These are phyloP conservation scores for Leccinellum albellum DNA, from an alignment of 768 basidiomycete genomes.

Conservation along the genomic window DNA sequence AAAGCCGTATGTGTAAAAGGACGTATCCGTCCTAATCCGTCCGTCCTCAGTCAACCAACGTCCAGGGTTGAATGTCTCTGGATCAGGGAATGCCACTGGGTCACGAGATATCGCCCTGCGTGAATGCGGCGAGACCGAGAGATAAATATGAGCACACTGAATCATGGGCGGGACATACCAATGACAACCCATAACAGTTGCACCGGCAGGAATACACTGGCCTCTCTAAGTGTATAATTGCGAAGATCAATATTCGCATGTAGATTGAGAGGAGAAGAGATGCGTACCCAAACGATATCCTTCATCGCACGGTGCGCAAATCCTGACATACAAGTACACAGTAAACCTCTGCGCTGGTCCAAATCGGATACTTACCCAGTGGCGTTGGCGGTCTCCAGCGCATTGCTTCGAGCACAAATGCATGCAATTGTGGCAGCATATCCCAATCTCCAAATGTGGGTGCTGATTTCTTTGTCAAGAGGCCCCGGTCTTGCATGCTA, in stretches of 20 bases:
- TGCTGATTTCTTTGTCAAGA: conserved; percentile 13
- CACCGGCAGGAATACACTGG: not conserved
- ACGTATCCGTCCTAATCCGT: not conserved
- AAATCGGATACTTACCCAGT: conserved; percentile 22
- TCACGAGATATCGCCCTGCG: not conserved
- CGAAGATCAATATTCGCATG: not conserved
- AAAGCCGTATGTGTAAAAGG: conserved; percentile 2
- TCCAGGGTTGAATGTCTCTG: not conserved
- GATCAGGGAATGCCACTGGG: not conserved
- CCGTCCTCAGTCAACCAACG: conserved; percentile 5
- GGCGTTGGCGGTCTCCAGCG: conserved; percentile 33
- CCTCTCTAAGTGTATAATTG: not conserved
- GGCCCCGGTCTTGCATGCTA: not conserved
- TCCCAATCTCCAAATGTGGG: conserved; percentile 34
- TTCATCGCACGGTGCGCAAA: conserved; percentile 59
- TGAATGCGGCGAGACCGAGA: not conserved
- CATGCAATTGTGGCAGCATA: conserved; percentile 30
- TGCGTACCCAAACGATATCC: conserved; percentile 55
- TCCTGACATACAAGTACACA: conserved; percentile 25
- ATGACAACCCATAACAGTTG: not conserved
- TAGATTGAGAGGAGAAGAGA: not conserved
- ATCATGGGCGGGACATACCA: not conserved
- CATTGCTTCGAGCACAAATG: conserved; percentile 34
- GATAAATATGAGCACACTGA: not conserved
- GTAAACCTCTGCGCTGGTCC: not conserved